phyloP scores from a whole-genome alignment of 345 rosid genomes.

The Salix udensis region DNA sequence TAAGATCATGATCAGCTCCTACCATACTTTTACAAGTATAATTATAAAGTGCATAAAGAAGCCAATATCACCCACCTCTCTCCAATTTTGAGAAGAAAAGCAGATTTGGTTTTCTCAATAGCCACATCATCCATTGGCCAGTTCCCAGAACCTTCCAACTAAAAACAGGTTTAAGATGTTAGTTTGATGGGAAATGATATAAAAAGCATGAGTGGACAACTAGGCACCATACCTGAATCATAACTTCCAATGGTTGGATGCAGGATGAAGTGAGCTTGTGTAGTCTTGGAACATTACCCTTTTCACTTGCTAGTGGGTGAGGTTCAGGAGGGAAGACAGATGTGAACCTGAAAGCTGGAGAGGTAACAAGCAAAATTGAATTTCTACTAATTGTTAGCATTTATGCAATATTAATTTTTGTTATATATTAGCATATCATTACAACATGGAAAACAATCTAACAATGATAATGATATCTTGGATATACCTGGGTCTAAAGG shows the following conservation, averaged over 20 bases:
- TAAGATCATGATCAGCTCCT: conserved; percentile 19
- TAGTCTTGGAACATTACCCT: conserved; percentile 38
- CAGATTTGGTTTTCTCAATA: conserved; percentile 82
- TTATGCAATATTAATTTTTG: too few relatives aligned
- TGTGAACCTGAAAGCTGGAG: conserved; percentile 79
- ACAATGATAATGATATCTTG: not conserved
- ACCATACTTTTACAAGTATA: not conserved
- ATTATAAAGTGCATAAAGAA: conserved; percentile 1
- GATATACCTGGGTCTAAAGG: conserved; percentile 75
- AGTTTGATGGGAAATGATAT: not conserved
- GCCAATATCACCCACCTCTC: conserved; percentile 54
- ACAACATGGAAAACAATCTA: not conserved
- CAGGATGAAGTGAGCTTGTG: conserved; percentile 49
- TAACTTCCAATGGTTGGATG: conserved; percentile 73
- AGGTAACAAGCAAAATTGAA: conserved; percentile 11
- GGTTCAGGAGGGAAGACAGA: conserved; percentile 92
- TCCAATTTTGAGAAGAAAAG: conserved; percentile 85
- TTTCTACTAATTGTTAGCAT: too few relatives aligned
- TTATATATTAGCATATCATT: not conserved
- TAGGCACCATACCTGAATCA: conserved; percentile 68
- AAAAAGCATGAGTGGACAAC: not conserved
- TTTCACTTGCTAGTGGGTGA: conserved; percentile 66
- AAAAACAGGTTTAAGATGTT: conserved; percentile 21
- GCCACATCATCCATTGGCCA: conserved; percentile 91
- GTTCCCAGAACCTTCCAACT: conserved; percentile 97